These are phyloP conservation scores for Cryphonectria nitschkei DNA, from an alignment of 2,329 filamentous ascomycete genomes.

Conservation along the genomic window DNA sequence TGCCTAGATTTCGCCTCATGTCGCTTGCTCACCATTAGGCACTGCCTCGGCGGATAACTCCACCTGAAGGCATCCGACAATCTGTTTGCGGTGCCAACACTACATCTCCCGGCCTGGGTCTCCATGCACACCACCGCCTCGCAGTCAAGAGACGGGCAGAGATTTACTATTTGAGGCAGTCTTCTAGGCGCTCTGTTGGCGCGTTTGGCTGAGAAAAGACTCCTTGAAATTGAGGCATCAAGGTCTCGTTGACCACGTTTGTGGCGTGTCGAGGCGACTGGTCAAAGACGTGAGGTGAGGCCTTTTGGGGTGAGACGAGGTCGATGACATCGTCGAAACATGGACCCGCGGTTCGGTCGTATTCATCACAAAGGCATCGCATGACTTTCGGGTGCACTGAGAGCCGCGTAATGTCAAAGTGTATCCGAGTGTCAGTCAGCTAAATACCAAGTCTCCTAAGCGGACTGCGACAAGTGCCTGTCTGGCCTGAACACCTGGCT, in stretches of 20 bases:
- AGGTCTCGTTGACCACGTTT: not conserved
- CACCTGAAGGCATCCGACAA: not conserved
- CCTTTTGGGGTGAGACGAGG: not conserved
- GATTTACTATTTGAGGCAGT: not conserved
- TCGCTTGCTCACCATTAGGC: not conserved
- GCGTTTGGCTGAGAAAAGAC: not conserved
- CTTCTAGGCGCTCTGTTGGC: not conserved
- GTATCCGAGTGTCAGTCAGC: not conserved
- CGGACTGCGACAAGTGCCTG: not conserved
- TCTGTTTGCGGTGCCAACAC: not conserved
- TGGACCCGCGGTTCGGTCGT: not conserved
- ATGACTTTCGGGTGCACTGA: not conserved
- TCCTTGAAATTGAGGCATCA: not conserved
- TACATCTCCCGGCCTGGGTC: not conserved
- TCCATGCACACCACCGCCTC: not conserved
- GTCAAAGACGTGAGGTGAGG: conserved; percentile 1
- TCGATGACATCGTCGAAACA: not conserved
- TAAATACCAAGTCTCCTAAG: not conserved
- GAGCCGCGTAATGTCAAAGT: not conserved
- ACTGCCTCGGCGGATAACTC: not conserved
- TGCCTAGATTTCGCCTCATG: conserved; percentile 8
- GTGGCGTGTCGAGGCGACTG: not conserved
- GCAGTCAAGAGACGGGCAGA: not conserved
- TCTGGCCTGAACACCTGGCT: not conserved
- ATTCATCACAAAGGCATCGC: not conserved